Percentiles rank a stretch among this genome's conserved stretches.
These are phyloP conservation scores for Cocos nucifera DNA, from an alignment of 176 grass and related monocot genomes.

Conservation along the genomic window DNA sequence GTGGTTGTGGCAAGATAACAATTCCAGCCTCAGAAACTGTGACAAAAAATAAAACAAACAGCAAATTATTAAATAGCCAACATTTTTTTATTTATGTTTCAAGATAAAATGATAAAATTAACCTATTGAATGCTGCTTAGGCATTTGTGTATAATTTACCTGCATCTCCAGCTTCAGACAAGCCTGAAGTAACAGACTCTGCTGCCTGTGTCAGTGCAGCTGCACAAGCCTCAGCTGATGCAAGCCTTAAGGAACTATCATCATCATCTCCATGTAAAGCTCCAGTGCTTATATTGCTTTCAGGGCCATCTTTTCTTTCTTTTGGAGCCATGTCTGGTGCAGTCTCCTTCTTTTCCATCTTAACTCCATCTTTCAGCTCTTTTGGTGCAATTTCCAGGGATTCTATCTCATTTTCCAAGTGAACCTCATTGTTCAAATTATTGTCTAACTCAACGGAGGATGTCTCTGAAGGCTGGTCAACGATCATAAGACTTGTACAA, in stretches of 20 bases:
- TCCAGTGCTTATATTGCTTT: slow-evolving; percentile 24
- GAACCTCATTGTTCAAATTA: slow-evolving; percentile 31
- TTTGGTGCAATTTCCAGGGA: neutral
- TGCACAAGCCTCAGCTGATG: slow-evolving; percentile 80
- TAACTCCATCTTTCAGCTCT: neutral
- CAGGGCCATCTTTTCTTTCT: slow-evolving; percentile 29
- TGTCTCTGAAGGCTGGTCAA: slow-evolving; percentile 5
- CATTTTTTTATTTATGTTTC: neutral
- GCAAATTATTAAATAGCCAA: neutral
- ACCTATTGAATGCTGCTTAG: too few species aligned
- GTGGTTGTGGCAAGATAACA: slow-evolving; percentile 54
- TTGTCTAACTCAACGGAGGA: slow-evolving; percentile 13
- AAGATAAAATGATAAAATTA: neutral
- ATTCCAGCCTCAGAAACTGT: slow-evolving; percentile 68
- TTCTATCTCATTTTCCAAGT: slow-evolving; percentile 2
- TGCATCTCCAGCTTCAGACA: slow-evolving; percentile 53
- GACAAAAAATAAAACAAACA: slow-evolving; percentile 2
- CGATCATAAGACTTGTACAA: neutral
- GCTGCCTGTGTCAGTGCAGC: slow-evolving; percentile 56
- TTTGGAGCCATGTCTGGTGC: slow-evolving; percentile 11
- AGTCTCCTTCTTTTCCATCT: slow-evolving; percentile 14
- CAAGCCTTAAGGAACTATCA: slow-evolving; percentile 42
- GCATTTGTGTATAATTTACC: slow-evolving; percentile 21
- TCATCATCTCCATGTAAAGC: slow-evolving; percentile 25
- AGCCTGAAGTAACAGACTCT: slow-evolving; percentile 59